Percentiles rank a stretch among this genome's conserved stretches.
Conservation (phyloP, 192 early-diverging fungal species). For the Entomortierella beljakovae region DNA sequence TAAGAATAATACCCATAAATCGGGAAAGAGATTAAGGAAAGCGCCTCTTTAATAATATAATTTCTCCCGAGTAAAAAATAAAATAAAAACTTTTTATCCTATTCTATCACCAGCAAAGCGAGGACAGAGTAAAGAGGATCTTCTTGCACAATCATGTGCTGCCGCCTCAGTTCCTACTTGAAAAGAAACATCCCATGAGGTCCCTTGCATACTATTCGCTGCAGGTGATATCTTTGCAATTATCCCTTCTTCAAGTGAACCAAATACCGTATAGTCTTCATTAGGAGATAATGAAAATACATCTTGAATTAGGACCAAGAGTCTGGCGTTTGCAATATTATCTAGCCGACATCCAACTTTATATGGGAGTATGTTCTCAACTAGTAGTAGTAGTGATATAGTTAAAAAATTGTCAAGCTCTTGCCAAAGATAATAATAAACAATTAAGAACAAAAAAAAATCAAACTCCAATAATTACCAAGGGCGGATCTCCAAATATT, state of each 20-base stretch:
- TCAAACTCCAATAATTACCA: neutral
- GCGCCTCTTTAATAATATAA: too few species aligned
- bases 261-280: neutral
- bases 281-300: neutral
- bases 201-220: neutral
- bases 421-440: neutral
- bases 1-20: too few species aligned
- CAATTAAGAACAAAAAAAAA: neutral
- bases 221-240: neutral
- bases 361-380: neutral
- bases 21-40: too few species aligned
- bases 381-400: neutral
- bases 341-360: slow-evolving; percentile 3
- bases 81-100: neutral
- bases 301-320: slow-evolving; percentile 2
- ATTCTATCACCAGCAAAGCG: slow-evolving; percentile 4
- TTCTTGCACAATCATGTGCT: slow-evolving; percentile 7
- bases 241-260: slow-evolving; percentile 20
- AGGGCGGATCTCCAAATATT: neutral
- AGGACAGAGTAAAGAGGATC: slow-evolving; percentile 1
- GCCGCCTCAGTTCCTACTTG: neutral
- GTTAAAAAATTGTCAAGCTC: neutral
- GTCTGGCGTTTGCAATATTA: neutral
- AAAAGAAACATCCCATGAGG: slow-evolving; percentile 7
- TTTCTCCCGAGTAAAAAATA: too few species aligned